Percentiles rank a stretch among this genome's conserved stretches.
Evolutionary conservation across 345 rosid species (phyloP).

Genomic region (Eucalyptus grandis): DNA sequence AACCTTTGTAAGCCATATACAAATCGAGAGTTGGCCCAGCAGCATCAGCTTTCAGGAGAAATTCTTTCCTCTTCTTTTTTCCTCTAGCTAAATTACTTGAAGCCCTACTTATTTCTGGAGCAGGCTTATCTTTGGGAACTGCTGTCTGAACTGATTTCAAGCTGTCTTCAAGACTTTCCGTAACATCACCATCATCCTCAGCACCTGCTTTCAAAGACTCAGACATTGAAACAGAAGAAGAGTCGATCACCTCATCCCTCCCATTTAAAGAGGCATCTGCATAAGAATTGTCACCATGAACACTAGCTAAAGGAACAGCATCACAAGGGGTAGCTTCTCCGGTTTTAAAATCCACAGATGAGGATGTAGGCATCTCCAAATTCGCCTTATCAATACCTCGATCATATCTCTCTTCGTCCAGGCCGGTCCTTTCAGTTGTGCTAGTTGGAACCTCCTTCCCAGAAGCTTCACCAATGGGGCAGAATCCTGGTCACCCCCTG

Average conservation of each 20-base stretch:
- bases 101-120: conserved; percentile 22
- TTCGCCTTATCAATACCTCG: background rate
- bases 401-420: conserved; percentile 3
- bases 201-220: conserved; percentile 15
- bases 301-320: background rate
- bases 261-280: background rate
- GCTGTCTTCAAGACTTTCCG: conserved; percentile 15
- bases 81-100: conserved; percentile 23
- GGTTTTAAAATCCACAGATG: conserved; percentile 15
- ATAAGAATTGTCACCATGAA: background rate
- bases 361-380: background rate
- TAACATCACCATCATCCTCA: conserved; percentile 14
- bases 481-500: conserved; percentile 6
- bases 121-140: conserved; percentile 36
- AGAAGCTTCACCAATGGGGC: background rate
- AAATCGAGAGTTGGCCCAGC: conserved; percentile 79
- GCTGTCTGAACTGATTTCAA: conserved; percentile 6
- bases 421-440: conserved; percentile 8
- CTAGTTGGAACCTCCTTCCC: conserved; percentile 6
- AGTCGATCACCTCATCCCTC: conserved; percentile 2
- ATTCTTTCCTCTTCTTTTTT: conserved; percentile 59
- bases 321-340: background rate
- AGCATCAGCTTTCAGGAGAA: conserved; percentile 89
- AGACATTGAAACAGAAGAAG: background rate
- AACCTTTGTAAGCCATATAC: conserved; percentile 84